Conservation (phyloP, 2,329 filamentous ascomycete species). For the Boeremia lycopersici region DNA sequence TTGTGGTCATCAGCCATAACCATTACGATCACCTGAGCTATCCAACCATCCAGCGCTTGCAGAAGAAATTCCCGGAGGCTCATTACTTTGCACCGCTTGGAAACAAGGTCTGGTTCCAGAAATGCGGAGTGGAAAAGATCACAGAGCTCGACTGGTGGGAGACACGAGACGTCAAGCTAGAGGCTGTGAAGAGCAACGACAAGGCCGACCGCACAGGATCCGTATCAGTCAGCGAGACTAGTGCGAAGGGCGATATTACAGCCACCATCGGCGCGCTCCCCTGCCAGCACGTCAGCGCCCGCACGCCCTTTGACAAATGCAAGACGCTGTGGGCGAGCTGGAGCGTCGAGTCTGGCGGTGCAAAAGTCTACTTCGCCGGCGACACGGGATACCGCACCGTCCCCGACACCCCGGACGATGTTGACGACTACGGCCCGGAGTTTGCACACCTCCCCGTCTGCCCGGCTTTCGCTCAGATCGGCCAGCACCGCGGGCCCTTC, state of each 20-base stretch:
- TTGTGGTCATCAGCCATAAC: constrained; percentile 80
- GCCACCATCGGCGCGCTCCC: constrained; percentile 80
- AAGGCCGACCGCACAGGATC: constrained; percentile 11
- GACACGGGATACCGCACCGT: constrained; percentile 91
- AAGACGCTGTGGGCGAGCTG: constrained; percentile 88
- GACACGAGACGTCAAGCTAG: constrained; percentile 73
- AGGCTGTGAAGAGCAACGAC: constrained; percentile 27
- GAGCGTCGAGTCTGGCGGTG: constrained; percentile 74
- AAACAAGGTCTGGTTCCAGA: constrained; percentile 80
- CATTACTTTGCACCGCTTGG: constrained; percentile 90
- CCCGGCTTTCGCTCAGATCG: constrained; percentile 86
- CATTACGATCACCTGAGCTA: constrained; percentile 94
- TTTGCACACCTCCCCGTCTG: constrained; percentile 70
- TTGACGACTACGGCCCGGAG: constrained; percentile 74
- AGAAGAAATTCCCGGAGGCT: constrained; percentile 72
- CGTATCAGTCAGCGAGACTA: constrained; percentile 11
- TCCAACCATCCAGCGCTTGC: constrained; percentile 73
- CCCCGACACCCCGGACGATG: constrained; percentile 63
- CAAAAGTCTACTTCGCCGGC: constrained; percentile 84
- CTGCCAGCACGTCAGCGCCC: constrained; percentile 79
- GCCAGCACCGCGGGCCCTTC: constrained; percentile 79
- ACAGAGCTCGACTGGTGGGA: constrained; percentile 98
- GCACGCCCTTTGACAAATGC: constrained; percentile 71
- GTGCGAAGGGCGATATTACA: constrained; percentile 57
- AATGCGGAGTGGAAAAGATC: constrained; percentile 72